Conservation (phyloP, 768 basidiomycete species). For the Paxillus ammoniavirescens region DNA sequence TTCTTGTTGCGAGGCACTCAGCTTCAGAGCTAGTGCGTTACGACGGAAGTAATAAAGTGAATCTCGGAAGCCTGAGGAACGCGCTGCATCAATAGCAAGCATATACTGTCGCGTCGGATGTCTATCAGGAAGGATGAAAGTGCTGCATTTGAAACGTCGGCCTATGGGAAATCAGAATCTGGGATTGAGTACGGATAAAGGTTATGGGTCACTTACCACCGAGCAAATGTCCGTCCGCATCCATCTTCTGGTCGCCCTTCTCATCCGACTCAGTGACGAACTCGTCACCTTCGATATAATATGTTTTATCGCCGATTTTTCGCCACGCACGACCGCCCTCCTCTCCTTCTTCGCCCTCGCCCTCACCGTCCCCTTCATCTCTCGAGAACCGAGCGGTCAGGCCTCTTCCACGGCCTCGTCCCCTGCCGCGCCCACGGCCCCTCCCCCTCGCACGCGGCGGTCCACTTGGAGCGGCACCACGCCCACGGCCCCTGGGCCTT, state of each 20-base stretch:
- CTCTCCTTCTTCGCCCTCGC: slow-evolving; percentile 39
- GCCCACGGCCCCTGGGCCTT: slow-evolving; percentile 38
- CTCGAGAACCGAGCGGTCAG: slow-evolving; percentile 23
- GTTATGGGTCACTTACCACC: slow-evolving; percentile 57
- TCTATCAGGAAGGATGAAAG: slow-evolving; percentile 83
- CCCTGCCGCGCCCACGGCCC: slow-evolving; percentile 43
- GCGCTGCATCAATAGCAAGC: slow-evolving; percentile 96
- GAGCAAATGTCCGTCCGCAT: slow-evolving; percentile 75
- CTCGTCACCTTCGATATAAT: slow-evolving; percentile 87
- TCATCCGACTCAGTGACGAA: slow-evolving; percentile 79
- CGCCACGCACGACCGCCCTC: slow-evolving; percentile 64
- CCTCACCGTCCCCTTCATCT: slow-evolving; percentile 39
- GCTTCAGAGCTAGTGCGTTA: slow-evolving; percentile 86
- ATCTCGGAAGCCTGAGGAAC: slow-evolving; percentile 93
- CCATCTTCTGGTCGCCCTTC: slow-evolving; percentile 91
- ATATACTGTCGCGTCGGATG: slow-evolving; percentile 86
- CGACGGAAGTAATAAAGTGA: slow-evolving; percentile 98
- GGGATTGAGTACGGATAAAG: neutral
- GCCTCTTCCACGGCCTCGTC: slow-evolving; percentile 37
- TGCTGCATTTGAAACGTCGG: slow-evolving; percentile 83
- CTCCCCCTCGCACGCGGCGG: slow-evolving; percentile 33
- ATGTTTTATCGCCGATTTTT: slow-evolving; percentile 69
- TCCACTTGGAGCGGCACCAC: slow-evolving; percentile 28
- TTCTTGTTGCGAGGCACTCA: slow-evolving; percentile 85
- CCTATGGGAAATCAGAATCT: slow-evolving; percentile 42